Evolutionary conservation across 257 asterid genomes (phyloP), one percentile per base, ranked within the genome.

Genomic region (Capsicum chinense): DNA sequence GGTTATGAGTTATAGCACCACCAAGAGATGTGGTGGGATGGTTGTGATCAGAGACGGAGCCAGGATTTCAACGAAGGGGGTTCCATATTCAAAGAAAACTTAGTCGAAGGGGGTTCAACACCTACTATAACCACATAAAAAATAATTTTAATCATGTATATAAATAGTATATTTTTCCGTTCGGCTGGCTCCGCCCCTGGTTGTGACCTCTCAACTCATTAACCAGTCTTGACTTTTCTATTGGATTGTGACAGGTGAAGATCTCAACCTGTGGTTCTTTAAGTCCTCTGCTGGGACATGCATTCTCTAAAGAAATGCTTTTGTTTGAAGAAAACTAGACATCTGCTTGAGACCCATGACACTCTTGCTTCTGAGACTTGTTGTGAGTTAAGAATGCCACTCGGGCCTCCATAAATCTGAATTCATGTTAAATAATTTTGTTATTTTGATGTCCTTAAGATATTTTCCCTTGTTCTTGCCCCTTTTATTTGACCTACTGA

Each of bases 281-380:
- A 13, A 76, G 81, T 76, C 81, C 81, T 52, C 48, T 3, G 13
- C 47, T 26, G 63, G 48, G 52, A 52, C 21, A 81, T 81, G 84
- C 47, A 66, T 60, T 63, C 73, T 81, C 21, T 81, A 5, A 66
- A 59, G 76, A 17, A 70, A 85, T 94, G 89, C 69, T 92, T 94
- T 85, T 87, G 96, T 87, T 85, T 86, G 84, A 84, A 90, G 42
- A 93, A 87, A 85, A 57, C 87, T 44, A 89, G 86, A 78, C 66
- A 64, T 6, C 66, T 85, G 17, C 85, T 85, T 21, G 90, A 89
- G 60, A 87, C 89, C 37, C 90, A 85, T 80, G 85, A 70, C 6
- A 17, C 78, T 60, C 95, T 94, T 54, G 95, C 98, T 88, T 89
- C 97, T 60, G 92, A 92, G 88, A 94, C 98, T 81, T 85, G 87